Base-by-base conservation (phyloP, 208 protist species). In the Crithidia brevicula region DNA sequence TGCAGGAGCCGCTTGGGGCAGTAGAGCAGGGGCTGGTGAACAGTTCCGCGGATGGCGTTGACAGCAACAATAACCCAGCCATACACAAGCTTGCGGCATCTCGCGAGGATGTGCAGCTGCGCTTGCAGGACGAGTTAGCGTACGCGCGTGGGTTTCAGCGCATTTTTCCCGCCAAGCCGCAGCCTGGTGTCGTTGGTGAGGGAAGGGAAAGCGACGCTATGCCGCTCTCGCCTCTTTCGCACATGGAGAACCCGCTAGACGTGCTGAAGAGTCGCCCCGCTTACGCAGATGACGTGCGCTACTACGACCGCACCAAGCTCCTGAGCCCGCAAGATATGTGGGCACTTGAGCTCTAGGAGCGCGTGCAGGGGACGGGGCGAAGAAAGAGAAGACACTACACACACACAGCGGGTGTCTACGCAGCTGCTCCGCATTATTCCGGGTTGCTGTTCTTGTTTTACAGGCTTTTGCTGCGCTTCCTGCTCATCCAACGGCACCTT, bases 71-170 rank as follows among this genome's bases (percentile, higher is more conserved):
- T 30, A 22, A 23, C n/a, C 8, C 27, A 13, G 27, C 9, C 33
- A 11, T 15, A 4, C 42, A 38, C 8, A 36, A 27, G 28, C 18
- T 33, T 23, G 46, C 22, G 11, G 6, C 2, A 1, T 23, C 59
- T 4, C 58, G 59, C 31, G 71, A 83, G 25, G 88, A 96, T n/a
- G 28, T 93, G 27, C 40, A 51, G 40, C 59, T 77, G 25, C 70
- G 74, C 13, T 59, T 96, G 34, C 61, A 82, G 54, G 92, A 96
- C 49, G 89, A 94, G 50, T 59, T 85, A 4, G 38, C 52, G 22
- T 91, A 88, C 62, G 77, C 80, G 9, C 72, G 92, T 7, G 92
- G 92, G 0, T 96, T 96, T 49, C 75, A 85, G 27, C 86, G 88
- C 38, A 89, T 96, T 10, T 96, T 93, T 59, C 92, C 92, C 23